phyloP scores from a whole-genome alignment of 306 rosid species.

The Oxytropis ochrocephala region DNA sequence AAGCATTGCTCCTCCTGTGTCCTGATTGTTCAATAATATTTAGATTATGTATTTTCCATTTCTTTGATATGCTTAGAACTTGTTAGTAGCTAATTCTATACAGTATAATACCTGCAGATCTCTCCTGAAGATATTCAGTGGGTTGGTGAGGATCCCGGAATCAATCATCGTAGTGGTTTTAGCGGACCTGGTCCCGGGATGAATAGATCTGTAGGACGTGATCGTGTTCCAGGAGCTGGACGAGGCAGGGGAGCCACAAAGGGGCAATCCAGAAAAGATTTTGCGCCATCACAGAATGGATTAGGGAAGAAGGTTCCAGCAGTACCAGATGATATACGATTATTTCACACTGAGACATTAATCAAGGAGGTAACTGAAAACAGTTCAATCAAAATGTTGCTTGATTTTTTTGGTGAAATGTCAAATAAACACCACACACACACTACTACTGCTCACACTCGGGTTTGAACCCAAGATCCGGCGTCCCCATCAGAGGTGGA shows the following conservation, averaged over 20 bases:
- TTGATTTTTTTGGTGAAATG: too few species aligned
- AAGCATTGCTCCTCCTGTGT: conserved; percentile 1
- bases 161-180: conserved; percentile 52
- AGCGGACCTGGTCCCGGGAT: conserved; percentile 60
- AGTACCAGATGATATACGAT: conserved; percentile 51
- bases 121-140: conserved; percentile 85
- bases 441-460: too few species aligned
- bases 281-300: conserved; percentile 71
- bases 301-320: conserved; percentile 55
- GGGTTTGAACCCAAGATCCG: too few species aligned
- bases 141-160: conserved; percentile 89
- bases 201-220: conserved; percentile 57
- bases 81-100: conserved; percentile 8
- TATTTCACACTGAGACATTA: conserved; percentile 74
- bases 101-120: conserved; percentile 46
- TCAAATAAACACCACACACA: too few species aligned
- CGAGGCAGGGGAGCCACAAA: conserved; percentile 77
- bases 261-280: conserved; percentile 68
- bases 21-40: neutral
- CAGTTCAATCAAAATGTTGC: neutral
- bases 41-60: conserved; percentile 1
- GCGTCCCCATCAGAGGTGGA: too few species aligned
- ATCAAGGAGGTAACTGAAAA: conserved; percentile 65
- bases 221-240: conserved; percentile 51
- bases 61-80: conserved; percentile 11